These are phyloP conservation scores for Cicer bijugum DNA, from an alignment of 306 rosid species.

Conservation along the genomic window DNA sequence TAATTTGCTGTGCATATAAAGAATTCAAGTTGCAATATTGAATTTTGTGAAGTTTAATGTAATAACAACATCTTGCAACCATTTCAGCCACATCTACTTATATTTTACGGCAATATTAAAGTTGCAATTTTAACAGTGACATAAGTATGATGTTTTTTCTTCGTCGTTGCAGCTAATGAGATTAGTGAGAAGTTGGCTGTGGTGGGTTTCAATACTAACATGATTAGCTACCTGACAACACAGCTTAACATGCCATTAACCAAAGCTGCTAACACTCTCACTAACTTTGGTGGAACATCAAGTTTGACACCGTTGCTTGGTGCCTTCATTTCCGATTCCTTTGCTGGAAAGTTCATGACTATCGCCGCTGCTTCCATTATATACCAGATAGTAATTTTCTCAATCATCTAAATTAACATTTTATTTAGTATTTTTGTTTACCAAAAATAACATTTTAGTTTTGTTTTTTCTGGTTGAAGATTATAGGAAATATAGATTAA, in stretches of 20 bases:
- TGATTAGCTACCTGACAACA: slow-evolving; percentile 85
- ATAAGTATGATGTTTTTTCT: neutral
- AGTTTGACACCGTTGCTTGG: slow-evolving; percentile 93
- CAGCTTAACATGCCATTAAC: slow-evolving; percentile 88
- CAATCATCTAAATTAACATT: too few species aligned
- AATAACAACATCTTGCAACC: too few species aligned
- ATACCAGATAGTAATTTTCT: slow-evolving; percentile 64
- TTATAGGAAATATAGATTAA: too few species aligned
- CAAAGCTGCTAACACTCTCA: slow-evolving; percentile 87
- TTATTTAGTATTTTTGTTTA: too few species aligned
- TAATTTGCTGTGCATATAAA: too few species aligned
- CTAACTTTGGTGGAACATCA: slow-evolving; percentile 82
- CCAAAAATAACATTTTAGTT: too few species aligned
- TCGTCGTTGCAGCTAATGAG: slow-evolving; percentile 68
- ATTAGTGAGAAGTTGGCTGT: slow-evolving; percentile 87
- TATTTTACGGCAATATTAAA: too few species aligned
- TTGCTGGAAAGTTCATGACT: slow-evolving; percentile 82
- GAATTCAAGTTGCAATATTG: too few species aligned
- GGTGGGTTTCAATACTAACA: slow-evolving; percentile 82
- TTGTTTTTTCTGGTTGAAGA: too few species aligned
- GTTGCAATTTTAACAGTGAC: too few species aligned
- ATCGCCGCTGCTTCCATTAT: slow-evolving; percentile 71
- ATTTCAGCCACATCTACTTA: too few species aligned
- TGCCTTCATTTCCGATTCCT: slow-evolving; percentile 86
- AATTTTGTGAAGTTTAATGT: too few species aligned